Base-by-base conservation (phyloP, 2,329 filamentous ascomycete species). In the Sporothrix dimorphospora region DNA sequence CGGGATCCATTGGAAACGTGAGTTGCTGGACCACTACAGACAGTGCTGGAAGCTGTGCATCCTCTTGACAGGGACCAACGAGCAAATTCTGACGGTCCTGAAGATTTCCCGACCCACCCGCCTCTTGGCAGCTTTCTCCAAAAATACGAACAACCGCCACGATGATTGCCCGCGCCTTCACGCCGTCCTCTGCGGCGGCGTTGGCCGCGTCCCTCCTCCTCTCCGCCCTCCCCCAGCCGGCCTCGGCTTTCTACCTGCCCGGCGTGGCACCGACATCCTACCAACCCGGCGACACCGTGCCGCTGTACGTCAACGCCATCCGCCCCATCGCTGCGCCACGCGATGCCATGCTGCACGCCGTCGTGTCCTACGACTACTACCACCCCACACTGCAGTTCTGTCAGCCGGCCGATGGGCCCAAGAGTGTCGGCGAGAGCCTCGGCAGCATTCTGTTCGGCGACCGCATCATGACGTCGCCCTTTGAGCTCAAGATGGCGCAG, bases 381-480 rank as follows among this genome's bases (percentile, higher is more conserved):
- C 90, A 96, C 77, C 88, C 90, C 6, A 88, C 88, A 3, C 97
- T 99, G 82, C 90, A 92, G 79, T 97, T 98, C 85, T 99, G 96
- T 82, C 84, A 88, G 77, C 96, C 95, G 1, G 84, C 92, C 71
- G 90, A 86, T 73, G 93, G 93, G 1, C 90, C 94, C 9, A 82
- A 94, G 80, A 88, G 92, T 83, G 89, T 97, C 27, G 91, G 93
- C 53, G 96, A 98, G 83, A 96, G 93, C 75, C 82, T 99, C 75
- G 96, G 96, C 30, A 98, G 95, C 85, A 99, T 99, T 79, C 83
- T 99, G 69, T 99, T 99, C 77, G 96, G 96, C 76, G 96, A 99
- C 83, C 90, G 96, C 72, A 99, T 99, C 83, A 94, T 94, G 83
- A 97, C 94, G 65, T 98, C 95, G 47, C 93, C 95, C 0, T 97